A percentile compares a stretch with the other conserved stretches of the same genome.
Conservation (phyloP, 2,329 filamentous ascomycete genomes). For the Microcyclospora tardicrescens region DNA sequence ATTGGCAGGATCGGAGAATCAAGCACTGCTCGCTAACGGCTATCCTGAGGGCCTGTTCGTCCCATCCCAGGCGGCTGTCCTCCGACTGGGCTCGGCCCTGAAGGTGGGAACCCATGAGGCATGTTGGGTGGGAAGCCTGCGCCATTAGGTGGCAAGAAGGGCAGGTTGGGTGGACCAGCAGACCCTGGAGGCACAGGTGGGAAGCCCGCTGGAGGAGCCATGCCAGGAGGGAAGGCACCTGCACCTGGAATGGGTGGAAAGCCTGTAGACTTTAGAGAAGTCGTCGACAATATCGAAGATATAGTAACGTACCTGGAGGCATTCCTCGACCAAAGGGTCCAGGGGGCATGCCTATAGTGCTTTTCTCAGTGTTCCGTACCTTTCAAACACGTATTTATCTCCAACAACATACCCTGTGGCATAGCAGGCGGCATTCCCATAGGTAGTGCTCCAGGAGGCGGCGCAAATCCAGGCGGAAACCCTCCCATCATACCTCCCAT, state of each 20-base stretch:
- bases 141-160: slow-evolving; percentile 23
- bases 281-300: not conserved
- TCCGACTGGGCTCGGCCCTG: not conserved
- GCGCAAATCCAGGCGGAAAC: slow-evolving; percentile 11
- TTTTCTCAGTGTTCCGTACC: slow-evolving; percentile 5
- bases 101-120: not conserved
- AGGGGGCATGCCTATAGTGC: slow-evolving; percentile 7
- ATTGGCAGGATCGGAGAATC: too few relatives aligned
- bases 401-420: slow-evolving; percentile 10
- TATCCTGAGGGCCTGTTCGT: too few relatives aligned
- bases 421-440: slow-evolving; percentile 8
- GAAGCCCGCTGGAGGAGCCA: slow-evolving; percentile 4
- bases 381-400: not conserved
- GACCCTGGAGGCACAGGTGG: not conserved
- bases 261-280: slow-evolving; percentile 1
- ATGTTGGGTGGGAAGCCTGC: slow-evolving; percentile 9
- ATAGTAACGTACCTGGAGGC: slow-evolving; percentile 4
- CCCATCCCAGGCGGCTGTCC: not conserved
- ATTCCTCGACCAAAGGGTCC: slow-evolving; percentile 8
- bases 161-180: slow-evolving; percentile 11
- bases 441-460: slow-evolving; percentile 22
- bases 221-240: slow-evolving; percentile 12
- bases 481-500: slow-evolving; percentile 8
- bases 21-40: too few relatives aligned
- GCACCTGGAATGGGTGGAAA: slow-evolving; percentile 2